A percentile compares a stretch with the other conserved stretches of the same genome.
These are phyloP conservation scores for Verticillium albo-atrum DNA, from an alignment of 2,329 filamentous ascomycete species.

Conservation along the genomic window DNA sequence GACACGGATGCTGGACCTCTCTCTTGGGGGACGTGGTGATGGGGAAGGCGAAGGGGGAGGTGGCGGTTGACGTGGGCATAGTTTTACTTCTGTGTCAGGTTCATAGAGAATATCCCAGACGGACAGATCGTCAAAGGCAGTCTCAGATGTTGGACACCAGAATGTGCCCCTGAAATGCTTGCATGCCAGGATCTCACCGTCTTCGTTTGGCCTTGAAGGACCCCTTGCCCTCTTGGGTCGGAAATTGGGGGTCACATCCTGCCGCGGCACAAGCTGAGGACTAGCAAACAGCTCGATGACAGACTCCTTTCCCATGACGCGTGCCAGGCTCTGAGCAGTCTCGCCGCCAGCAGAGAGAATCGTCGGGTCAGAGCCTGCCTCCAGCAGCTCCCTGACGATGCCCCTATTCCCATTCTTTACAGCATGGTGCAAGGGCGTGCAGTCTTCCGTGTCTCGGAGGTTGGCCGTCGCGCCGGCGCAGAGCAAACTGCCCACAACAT, in stretches of 20 bases:
- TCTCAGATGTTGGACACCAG: slow-evolving; percentile 11
- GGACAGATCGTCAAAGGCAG: slow-evolving; percentile 10
- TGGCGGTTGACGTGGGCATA: slow-evolving; percentile 3
- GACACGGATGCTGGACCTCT: slow-evolving; percentile 1
- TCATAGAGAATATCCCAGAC: slow-evolving; percentile 14
- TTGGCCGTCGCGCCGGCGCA: slow-evolving; percentile 10
- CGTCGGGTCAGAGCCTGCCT: slow-evolving; percentile 12
- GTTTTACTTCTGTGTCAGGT: slow-evolving; percentile 9
- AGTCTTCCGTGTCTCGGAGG: slow-evolving; percentile 11
- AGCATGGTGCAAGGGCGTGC: slow-evolving; percentile 13
- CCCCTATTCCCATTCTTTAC: slow-evolving; percentile 12
- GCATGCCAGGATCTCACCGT: slow-evolving; percentile 10
- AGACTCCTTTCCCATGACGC: slow-evolving; percentile 6
- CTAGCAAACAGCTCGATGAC: slow-evolving; percentile 10
- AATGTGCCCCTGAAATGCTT: slow-evolving; percentile 10
- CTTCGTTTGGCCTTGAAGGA: slow-evolving; percentile 9
- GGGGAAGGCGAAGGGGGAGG: slow-evolving; percentile 1
- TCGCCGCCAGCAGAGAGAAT: slow-evolving; percentile 11
- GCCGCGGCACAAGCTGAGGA: slow-evolving; percentile 8
- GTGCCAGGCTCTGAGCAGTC: slow-evolving; percentile 10
- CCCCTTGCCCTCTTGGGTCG: slow-evolving; percentile 3
- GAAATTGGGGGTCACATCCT: slow-evolving; percentile 3
- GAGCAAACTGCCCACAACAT: slow-evolving; percentile 8
- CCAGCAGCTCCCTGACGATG: slow-evolving; percentile 10
- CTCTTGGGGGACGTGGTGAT: slow-evolving; percentile 1